Conservation (phyloP, 1,139 yeast genomes). For the Lodderomyces oxycetoniae region DNA sequence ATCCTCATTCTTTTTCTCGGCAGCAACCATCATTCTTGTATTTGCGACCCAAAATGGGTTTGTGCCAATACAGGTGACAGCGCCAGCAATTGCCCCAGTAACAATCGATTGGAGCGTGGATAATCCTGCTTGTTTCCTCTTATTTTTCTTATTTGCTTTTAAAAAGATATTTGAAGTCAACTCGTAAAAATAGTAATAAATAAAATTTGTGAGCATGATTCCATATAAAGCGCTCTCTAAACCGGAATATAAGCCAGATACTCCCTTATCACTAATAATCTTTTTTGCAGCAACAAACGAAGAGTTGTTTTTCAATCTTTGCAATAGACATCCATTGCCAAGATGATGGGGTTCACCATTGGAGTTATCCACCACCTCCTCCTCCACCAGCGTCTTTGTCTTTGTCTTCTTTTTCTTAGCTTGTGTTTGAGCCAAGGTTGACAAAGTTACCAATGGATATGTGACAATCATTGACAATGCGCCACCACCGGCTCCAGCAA, state of each 20-base stretch:
- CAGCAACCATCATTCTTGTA: conserved; percentile 71
- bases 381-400: not conserved
- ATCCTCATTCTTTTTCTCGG: conserved; percentile 28
- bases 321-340: too few relatives aligned
- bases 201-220: conserved; percentile 77
- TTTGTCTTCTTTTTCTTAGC: conserved; percentile 38
- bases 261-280: conserved; percentile 59
- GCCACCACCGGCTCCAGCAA: conserved; percentile 93
- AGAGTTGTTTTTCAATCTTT: conserved; percentile 18
- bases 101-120: conserved; percentile 68
- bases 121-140: conserved; percentile 35
- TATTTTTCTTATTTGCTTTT: conserved; percentile 25
- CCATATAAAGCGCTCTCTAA: conserved; percentile 86
- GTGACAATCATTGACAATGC: conserved; percentile 81
- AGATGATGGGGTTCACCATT: not conserved
- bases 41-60: conserved; percentile 97
- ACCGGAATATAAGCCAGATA: conserved; percentile 73
- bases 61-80: conserved; percentile 78
- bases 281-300: conserved; percentile 37
- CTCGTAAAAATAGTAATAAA: conserved; percentile 89
- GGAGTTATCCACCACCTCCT: not conserved
- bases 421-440: conserved; percentile 77
- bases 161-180: conserved; percentile 55
- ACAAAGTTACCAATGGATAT: conserved; percentile 77
- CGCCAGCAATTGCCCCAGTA: conserved; percentile 85